Evolutionary conservation across 192 early-diverging fungal species (phyloP), one percentile per base, ranked within the genome.

Genomic region (Coemansia sp.): DNA sequence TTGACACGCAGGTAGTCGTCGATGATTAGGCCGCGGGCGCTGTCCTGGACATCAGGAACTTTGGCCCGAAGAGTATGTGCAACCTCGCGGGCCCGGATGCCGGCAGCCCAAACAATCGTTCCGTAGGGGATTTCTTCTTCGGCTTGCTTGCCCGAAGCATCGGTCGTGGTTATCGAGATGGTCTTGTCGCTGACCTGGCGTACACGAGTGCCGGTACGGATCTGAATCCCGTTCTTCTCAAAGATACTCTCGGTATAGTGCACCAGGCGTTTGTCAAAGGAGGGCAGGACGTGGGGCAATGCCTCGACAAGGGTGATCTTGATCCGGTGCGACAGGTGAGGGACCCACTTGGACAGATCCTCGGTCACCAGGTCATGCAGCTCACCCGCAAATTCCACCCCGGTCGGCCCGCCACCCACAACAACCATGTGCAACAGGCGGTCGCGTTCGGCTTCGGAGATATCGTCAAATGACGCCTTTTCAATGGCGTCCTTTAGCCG

Each of bases 371-470:
- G 85, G 62, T 94, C 91, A 51, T 81, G 82, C 52, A 91, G 58
- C 57, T 88, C 86, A n/a, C 77, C 80, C 11, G 83, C 81, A 38
- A 80, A 85, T 55, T 87, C 85, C 17, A 86, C 69, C n/a, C 85
- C 84, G 1, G 91, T 94, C 9, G 91, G 89, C 1, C 91, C 91
- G 30, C 90, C 92, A 7, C 92, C 92, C 7, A 92, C 87, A 3
- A 91, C 80, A 1, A 83, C 89, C 57, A 94, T 88, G 52, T 91
- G 88, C 39, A 94, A 51, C 38, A 84, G 47, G 3, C 78, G 67
- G 22, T 75, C 65, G 50, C 78, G 75, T 59, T 90, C 81, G 42
- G 83, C 66, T 3, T 79, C 74, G 0, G 81, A 77, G 6, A 82
- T 47, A 13, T 74, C 70, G 45, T 80, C 82, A 42, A 88, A 84